Evolutionary conservation across 2,329 filamentous ascomycete genomes (phyloP).

Genomic region (Phaeosphaeria sp.): DNA sequence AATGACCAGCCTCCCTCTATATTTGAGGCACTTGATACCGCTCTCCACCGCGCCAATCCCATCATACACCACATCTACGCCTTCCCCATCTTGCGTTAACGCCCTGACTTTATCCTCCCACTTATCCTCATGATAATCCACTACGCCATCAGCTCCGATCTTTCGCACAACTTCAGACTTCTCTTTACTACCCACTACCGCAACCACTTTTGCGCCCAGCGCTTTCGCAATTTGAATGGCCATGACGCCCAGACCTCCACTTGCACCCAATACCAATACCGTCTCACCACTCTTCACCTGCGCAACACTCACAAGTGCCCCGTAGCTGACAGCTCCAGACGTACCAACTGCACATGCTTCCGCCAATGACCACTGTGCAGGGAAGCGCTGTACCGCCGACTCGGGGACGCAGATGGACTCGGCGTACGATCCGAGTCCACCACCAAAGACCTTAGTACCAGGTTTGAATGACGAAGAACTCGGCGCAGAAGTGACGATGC

Average conservation of each 20-base stretch:
- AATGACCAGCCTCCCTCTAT: slow-evolving; percentile 62
- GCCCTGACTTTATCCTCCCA: slow-evolving; percentile 62
- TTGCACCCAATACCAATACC: slow-evolving; percentile 62
- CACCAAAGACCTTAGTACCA: slow-evolving; percentile 63
- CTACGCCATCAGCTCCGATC: slow-evolving; percentile 51
- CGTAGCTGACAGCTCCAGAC: slow-evolving; percentile 63
- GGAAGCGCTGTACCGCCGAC: slow-evolving; percentile 53
- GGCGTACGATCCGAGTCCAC: slow-evolving; percentile 59
- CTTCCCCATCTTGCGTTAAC: slow-evolving; percentile 55
- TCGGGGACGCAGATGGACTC: slow-evolving; percentile 56
- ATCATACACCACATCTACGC: slow-evolving; percentile 66
- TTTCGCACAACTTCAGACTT: slow-evolving; percentile 54
- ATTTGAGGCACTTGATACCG: slow-evolving; percentile 61
- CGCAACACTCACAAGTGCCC: slow-evolving; percentile 54
- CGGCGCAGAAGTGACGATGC: slow-evolving; percentile 55
- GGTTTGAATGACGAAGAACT: slow-evolving; percentile 42
- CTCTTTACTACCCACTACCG: slow-evolving; percentile 55
- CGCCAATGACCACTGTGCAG: slow-evolving; percentile 53
- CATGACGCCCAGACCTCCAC: slow-evolving; percentile 62
- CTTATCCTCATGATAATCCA: slow-evolving; percentile 50
- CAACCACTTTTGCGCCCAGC: slow-evolving; percentile 61
- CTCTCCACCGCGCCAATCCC: slow-evolving; percentile 63
- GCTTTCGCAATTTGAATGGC: slow-evolving; percentile 63
- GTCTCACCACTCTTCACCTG: slow-evolving; percentile 55
- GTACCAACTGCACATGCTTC: slow-evolving; percentile 62